Percentiles rank a stretch among this genome's conserved stretches.
Evolutionary conservation across 805 yeast species (phyloP).

Genomic region (Gaillardinia entomophila): DNA sequence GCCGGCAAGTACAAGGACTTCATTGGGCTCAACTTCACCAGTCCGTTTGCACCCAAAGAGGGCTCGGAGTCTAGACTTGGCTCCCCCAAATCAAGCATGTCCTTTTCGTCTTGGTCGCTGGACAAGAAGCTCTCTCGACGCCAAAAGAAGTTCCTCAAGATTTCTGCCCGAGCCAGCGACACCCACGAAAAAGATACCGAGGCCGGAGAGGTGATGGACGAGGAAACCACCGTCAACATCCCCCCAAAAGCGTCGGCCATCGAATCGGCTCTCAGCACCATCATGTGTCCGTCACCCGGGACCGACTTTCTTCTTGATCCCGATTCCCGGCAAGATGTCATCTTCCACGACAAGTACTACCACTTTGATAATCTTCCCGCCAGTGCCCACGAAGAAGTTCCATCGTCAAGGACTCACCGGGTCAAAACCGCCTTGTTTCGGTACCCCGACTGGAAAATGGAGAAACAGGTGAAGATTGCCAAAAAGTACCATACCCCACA

Average conservation of each 20-base stretch:
- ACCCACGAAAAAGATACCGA: slow-evolving; percentile 1
- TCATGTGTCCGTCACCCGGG: slow-evolving; percentile 37
- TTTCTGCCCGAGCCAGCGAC: not conserved
- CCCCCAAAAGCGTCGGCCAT: slow-evolving; percentile 41
- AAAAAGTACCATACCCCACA: slow-evolving; percentile 32
- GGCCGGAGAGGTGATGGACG: not conserved
- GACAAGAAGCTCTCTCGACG: not conserved
- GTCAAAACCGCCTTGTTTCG: slow-evolving; percentile 13
- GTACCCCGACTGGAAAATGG: slow-evolving; percentile 28
- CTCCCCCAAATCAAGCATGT: not conserved
- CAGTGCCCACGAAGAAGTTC: slow-evolving; percentile 7
- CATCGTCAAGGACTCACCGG: slow-evolving; percentile 3
- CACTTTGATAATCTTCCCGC: slow-evolving; percentile 25
- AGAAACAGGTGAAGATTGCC: slow-evolving; percentile 37
- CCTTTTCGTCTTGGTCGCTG: no score
- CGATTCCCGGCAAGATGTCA: slow-evolving; percentile 25
- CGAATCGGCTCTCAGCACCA: slow-evolving; percentile 35
- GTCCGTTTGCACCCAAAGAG: slow-evolving; percentile 1
- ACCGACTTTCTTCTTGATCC: slow-evolving; percentile 27
- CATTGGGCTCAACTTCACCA: slow-evolving; percentile 2
- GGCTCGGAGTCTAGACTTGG: not conserved
- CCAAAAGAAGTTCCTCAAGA: not conserved
- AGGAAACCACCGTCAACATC: slow-evolving; percentile 12
- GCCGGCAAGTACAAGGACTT: not conserved
- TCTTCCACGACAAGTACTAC: slow-evolving; percentile 39